Evolutionary conservation across 2,329 filamentous ascomycete genomes (phyloP).

Genomic region (Aspergillus fructus): DNA sequence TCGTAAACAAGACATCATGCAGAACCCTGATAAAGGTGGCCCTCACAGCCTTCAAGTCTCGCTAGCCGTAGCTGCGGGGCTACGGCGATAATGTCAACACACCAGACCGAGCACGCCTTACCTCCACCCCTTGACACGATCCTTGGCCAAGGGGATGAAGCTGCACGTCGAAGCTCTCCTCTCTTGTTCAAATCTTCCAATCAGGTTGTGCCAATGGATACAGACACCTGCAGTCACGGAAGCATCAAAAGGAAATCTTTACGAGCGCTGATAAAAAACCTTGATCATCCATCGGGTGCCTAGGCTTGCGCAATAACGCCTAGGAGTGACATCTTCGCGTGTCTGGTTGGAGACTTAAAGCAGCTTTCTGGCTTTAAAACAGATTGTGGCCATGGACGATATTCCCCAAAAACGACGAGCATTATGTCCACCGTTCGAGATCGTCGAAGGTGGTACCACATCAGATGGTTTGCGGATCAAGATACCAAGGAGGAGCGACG

Average conservation of each 20-base stretch:
- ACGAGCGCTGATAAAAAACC: not conserved
- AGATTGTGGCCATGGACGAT: not conserved
- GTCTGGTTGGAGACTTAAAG: not conserved
- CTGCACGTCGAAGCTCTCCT: not conserved
- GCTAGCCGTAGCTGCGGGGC: not conserved
- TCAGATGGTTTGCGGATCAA: conserved; percentile 50
- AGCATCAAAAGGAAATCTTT: not conserved
- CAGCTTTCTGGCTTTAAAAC: not conserved
- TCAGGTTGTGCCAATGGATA: not conserved
- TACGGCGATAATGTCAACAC: not conserved
- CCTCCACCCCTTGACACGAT: conserved; percentile 11
- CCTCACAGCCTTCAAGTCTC: not conserved
- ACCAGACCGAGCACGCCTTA: conserved; percentile 7
- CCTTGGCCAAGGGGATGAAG: not conserved
- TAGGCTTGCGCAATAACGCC: conserved; percentile 7
- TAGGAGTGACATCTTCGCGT: conserved; percentile 5
- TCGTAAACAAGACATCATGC: not conserved
- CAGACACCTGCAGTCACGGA: not conserved
- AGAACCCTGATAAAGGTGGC: not conserved
- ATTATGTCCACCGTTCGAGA: conserved; percentile 16
- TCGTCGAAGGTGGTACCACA: conserved; percentile 19
- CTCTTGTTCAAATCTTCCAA: not conserved
- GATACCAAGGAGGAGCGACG: conserved; percentile 53
- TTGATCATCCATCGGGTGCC: not conserved
- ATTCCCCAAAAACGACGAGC: not conserved